Evolutionary conservation across 805 yeast species (phyloP).

Genomic region (Kuraishia ogatae): DNA sequence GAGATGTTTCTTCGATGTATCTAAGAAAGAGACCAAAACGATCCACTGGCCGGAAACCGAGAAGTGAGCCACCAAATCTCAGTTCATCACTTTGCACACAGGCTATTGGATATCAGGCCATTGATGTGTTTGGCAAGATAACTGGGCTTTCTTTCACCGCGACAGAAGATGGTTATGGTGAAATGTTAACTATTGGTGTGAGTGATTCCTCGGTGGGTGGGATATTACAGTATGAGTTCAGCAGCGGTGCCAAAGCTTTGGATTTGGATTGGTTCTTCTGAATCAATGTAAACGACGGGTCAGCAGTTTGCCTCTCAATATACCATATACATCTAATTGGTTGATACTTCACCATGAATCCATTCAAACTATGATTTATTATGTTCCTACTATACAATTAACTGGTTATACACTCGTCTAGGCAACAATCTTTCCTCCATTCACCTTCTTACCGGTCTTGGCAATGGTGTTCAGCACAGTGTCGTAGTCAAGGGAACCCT

Average conservation of each 20-base stretch:
- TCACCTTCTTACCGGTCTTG: slow-evolving; percentile 86
- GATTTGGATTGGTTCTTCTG: slow-evolving; percentile 28
- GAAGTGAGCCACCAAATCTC: neutral
- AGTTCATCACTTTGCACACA: neutral
- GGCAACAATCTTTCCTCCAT: slow-evolving; percentile 48
- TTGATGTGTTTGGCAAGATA: slow-evolving; percentile 50
- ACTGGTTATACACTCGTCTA: slow-evolving; percentile 13
- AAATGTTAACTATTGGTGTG: slow-evolving; percentile 42
- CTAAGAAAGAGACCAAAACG: neutral
- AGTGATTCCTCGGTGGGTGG: slow-evolving; percentile 53
- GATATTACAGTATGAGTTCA: slow-evolving; percentile 36
- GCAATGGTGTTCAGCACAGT: slow-evolving; percentile 71
- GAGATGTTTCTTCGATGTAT: neutral
- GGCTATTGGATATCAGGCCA: slow-evolving; percentile 26
- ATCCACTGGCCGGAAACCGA: too few relatives aligned
- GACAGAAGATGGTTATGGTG: slow-evolving; percentile 33
- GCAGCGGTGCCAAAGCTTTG: slow-evolving; percentile 24
- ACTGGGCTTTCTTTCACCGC: slow-evolving; percentile 43
- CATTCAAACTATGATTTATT: too few relatives aligned
- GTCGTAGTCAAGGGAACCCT: slow-evolving; percentile 51
- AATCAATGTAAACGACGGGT: too few relatives aligned
- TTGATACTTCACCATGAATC: too few relatives aligned
- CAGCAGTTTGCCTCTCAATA: too few relatives aligned
- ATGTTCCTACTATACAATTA: neutral
- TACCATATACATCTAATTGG: too few relatives aligned